These are phyloP conservation scores for Schwanniomyces etchellsii DNA, from an alignment of 1,139 yeast species.

Conservation along the genomic window DNA sequence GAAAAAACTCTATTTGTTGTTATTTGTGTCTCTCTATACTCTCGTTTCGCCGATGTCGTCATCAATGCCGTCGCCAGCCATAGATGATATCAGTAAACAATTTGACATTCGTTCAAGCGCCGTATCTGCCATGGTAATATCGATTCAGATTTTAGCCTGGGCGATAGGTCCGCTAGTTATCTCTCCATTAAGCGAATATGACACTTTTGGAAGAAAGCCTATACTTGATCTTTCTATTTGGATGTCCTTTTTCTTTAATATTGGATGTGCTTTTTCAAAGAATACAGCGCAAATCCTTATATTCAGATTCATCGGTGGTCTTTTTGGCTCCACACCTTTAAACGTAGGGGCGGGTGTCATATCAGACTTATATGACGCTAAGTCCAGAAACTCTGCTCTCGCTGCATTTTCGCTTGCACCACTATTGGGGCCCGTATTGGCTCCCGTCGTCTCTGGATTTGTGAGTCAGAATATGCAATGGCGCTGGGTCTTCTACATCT, in stretches of 20 bases:
- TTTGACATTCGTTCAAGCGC: conserved; percentile 27
- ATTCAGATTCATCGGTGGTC: conserved; percentile 35
- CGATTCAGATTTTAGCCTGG: conserved; percentile 44
- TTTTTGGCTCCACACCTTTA: conserved; percentile 37
- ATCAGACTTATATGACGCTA: conserved; percentile 33
- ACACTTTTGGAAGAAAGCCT: conserved; percentile 34
- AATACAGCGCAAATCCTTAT: conserved; percentile 36
- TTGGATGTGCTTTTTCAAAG: conserved; percentile 37
- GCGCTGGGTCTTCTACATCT: conserved; percentile 42
- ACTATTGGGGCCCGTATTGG: conserved; percentile 56
- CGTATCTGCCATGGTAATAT: conserved; percentile 33
- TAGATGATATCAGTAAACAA: conserved; percentile 27
- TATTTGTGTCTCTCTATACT: conserved; percentile 36
- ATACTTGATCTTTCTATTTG: conserved; percentile 34
- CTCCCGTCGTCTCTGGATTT: conserved; percentile 55
- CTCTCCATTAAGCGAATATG: conserved; percentile 43
- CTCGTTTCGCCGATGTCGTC: conserved; percentile 44
- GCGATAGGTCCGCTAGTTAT: conserved; percentile 41
- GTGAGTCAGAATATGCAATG: conserved; percentile 40
- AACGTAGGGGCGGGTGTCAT: conserved; percentile 43
- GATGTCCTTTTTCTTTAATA: conserved; percentile 30
- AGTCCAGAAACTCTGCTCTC: conserved; percentile 31
- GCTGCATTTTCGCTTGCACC: conserved; percentile 42
- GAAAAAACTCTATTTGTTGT: conserved; percentile 24
- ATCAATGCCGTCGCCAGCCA: conserved; percentile 41